These are phyloP conservation scores for Aspergillus viridinutans DNA, from an alignment of 2,329 filamentous ascomycete genomes.

Conservation along the genomic window DNA sequence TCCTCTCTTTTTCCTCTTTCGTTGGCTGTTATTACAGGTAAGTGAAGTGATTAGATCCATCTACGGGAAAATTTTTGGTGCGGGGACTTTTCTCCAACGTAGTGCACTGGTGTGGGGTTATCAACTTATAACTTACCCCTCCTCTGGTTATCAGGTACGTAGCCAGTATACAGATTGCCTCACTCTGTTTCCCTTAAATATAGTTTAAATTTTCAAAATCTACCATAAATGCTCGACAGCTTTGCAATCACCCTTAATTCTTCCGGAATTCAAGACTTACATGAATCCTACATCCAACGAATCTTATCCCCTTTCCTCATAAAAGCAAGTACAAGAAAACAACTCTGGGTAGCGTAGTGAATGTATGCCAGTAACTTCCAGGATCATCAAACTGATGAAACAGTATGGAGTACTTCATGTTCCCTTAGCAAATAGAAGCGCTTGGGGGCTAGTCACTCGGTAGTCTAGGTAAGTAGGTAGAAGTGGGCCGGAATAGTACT, in stretches of 20 bases:
- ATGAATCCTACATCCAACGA: no score
- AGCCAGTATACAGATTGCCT: neutral
- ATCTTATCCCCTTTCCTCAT: neutral
- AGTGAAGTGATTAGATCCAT: neutral
- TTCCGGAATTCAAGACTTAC: neutral
- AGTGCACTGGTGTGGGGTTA: conserved; percentile 1
- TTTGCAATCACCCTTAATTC: neutral
- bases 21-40: neutral
- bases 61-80: neutral
- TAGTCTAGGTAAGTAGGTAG: neutral
- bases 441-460: neutral
- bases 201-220: neutral
- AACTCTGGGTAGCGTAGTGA: neutral
- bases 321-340: neutral
- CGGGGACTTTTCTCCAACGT: neutral
- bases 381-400: neutral
- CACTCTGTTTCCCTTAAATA: neutral
- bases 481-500: neutral
- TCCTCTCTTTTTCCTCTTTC: conserved; percentile 1
- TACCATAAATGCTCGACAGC: neutral
- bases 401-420: neutral
- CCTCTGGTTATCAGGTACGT: neutral
- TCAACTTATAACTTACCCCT: neutral
- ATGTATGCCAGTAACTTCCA: neutral
- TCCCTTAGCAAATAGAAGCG: neutral